A percentile compares a stretch with the other conserved stretches of the same genome.
These are phyloP conservation scores for Eutrema yunnanense DNA, from an alignment of 345 rosid genomes.

Conservation along the genomic window DNA sequence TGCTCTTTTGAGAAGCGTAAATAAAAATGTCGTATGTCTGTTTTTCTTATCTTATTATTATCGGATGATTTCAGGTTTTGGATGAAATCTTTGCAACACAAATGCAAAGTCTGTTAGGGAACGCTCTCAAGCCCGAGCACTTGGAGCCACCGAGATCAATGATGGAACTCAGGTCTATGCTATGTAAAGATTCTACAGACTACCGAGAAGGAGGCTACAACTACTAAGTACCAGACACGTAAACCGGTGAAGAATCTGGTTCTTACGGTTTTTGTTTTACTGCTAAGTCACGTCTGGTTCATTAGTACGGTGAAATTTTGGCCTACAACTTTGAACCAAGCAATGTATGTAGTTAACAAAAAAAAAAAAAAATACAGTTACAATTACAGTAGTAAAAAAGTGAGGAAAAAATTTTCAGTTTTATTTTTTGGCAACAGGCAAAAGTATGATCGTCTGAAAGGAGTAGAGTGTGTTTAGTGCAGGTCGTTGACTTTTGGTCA, in stretches of 20 bases:
- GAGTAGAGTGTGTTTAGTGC: not conserved
- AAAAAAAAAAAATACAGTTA: not conserved
- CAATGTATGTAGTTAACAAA: not conserved
- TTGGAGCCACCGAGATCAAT: slow-evolving; percentile 82
- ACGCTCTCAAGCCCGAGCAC: slow-evolving; percentile 60
- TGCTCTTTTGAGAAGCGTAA: not conserved
- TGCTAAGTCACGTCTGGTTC: slow-evolving; percentile 4
- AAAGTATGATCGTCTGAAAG: not conserved
- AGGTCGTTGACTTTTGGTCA: not conserved
- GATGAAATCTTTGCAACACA: slow-evolving; percentile 79
- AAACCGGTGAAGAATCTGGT: slow-evolving; percentile 12
- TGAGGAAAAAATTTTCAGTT: not conserved
- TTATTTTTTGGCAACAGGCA: not conserved
- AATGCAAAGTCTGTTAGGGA: slow-evolving; percentile 90
- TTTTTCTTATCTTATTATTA: not conserved
- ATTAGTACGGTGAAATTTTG: not conserved
- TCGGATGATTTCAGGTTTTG: slow-evolving; percentile 45
- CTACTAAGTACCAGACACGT: slow-evolving; percentile 14
- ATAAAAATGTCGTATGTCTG: not conserved
- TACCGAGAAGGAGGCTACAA: slow-evolving; percentile 42
- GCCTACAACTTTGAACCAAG: not conserved
- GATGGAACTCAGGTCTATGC: slow-evolving; percentile 84
- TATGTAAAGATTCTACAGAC: slow-evolving; percentile 64
- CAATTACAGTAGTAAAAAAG: not conserved
- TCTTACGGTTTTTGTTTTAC: not conserved